phyloP scores from a whole-genome alignment of 495 filamentous ascomycete species.

The Hyphodiscus hymeniophilus region DNA sequence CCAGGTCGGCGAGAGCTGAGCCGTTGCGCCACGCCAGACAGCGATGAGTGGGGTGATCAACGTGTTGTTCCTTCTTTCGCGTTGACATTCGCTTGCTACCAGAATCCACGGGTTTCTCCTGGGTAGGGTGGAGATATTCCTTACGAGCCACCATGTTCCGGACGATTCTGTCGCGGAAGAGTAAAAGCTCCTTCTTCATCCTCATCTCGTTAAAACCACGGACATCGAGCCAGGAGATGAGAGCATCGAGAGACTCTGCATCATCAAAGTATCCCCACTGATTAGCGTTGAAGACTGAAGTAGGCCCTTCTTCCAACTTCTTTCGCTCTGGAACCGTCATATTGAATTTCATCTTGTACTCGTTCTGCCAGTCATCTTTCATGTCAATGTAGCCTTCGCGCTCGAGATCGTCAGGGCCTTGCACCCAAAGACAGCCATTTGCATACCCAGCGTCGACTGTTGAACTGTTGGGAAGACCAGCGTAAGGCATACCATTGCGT shows the following conservation, averaged over 20 bases:
- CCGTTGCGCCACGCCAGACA: conserved; percentile 81
- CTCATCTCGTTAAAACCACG: conserved; percentile 77
- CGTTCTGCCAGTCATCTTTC: conserved; percentile 51
- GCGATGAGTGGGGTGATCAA: conserved; percentile 49
- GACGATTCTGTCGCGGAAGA: conserved; percentile 68
- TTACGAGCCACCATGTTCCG: conserved; percentile 72
- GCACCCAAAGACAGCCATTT: conserved; percentile 92
- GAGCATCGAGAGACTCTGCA: conserved; percentile 61
- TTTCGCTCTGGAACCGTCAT: conserved; percentile 81
- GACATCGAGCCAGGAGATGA: conserved; percentile 82
- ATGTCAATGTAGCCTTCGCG: conserved; percentile 73
- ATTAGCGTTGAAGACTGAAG: conserved; percentile 62
- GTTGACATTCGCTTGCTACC: conserved; percentile 64
- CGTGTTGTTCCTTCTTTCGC: conserved; percentile 59
- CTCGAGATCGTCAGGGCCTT: conserved; percentile 88
- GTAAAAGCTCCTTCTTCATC: conserved; percentile 73
- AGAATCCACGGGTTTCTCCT: conserved; percentile 38
- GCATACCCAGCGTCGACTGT: conserved; percentile 82
- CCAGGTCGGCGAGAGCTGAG: conserved; percentile 64
- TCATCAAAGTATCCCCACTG: conserved; percentile 92
- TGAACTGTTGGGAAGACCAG: conserved; percentile 77
- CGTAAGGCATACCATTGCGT: conserved; percentile 95
- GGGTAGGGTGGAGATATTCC: conserved; percentile 55
- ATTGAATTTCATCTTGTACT: conserved; percentile 57
- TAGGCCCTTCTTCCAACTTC: conserved; percentile 75